phyloP scores from a whole-genome alignment of 2,329 filamentous ascomycete species.

The Talaromyces verruculosus region DNA sequence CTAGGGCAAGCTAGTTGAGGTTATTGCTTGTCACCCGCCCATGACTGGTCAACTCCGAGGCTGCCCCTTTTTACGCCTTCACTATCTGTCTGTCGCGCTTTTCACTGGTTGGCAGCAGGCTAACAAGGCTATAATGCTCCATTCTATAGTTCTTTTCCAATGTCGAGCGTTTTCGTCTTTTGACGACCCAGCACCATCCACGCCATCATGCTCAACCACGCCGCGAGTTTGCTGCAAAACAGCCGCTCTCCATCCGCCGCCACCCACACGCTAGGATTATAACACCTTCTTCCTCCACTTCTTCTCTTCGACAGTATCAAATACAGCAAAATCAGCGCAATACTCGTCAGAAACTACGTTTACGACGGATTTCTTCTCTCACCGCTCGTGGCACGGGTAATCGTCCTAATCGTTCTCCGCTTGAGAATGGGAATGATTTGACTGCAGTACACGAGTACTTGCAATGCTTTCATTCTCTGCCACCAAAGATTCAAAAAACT shows the following conservation, averaged over 20 bases:
- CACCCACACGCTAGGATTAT: slow-evolving; percentile 19
- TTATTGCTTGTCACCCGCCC: slow-evolving; percentile 3
- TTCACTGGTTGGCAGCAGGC: neutral
- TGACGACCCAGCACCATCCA: slow-evolving; percentile 34
- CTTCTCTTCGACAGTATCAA: neutral
- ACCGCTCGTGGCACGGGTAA: neutral
- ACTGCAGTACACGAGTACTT: slow-evolving; percentile 56
- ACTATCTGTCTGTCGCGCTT: neutral
- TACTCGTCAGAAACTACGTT: slow-evolving; percentile 2
- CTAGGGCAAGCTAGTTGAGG: slow-evolving; percentile 9
- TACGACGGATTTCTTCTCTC: slow-evolving; percentile 4
- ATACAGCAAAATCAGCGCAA: neutral
- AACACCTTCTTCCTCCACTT: slow-evolving; percentile 7
- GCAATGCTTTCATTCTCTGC: slow-evolving; percentile 68
- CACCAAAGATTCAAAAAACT: slow-evolving; percentile 69
- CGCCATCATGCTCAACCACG: slow-evolving; percentile 28
- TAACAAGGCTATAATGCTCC: slow-evolving; percentile 18
- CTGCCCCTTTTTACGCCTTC: slow-evolving; percentile 7
- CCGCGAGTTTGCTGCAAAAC: slow-evolving; percentile 20
- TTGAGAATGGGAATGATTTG: slow-evolving; percentile 29
- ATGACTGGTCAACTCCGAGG: neutral
- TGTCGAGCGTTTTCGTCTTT: slow-evolving; percentile 38
- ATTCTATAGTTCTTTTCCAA: slow-evolving; percentile 42
- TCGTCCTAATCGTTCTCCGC: neutral
- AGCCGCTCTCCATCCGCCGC: slow-evolving; percentile 7